Evolutionary conservation across 2,329 filamentous ascomycete species (phyloP).

Genomic region (Colletotrichum camelliae): DNA sequence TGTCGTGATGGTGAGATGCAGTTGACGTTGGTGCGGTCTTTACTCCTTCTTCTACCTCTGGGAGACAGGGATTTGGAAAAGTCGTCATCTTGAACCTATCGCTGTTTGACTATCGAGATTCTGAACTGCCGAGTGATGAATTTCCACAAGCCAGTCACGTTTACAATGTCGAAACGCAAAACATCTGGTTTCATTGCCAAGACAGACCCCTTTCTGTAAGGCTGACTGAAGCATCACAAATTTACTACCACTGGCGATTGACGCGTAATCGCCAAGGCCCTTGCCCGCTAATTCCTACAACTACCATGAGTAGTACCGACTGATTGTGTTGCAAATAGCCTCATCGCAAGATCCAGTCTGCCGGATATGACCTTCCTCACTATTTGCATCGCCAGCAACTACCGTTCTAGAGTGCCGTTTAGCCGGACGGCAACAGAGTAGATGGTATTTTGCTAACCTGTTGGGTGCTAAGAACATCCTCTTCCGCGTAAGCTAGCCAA

Average conservation of each 20-base stretch:
- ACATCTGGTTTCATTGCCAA: neutral
- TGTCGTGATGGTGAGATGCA: accelerated
- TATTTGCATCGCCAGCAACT: neutral
- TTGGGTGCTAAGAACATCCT: neutral
- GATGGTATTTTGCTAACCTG: neutral
- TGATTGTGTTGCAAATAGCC: neutral
- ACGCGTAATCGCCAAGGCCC: neutral
- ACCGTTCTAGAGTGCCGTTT: neutral
- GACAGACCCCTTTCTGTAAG: neutral
- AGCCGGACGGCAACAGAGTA: neutral
- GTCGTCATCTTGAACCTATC: neutral
- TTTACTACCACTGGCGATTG: neutral
- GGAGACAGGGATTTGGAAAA: accelerated
- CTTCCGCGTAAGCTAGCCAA: neutral
- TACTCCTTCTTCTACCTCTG: neutral
- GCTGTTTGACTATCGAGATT: neutral
- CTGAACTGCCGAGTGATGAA: neutral
- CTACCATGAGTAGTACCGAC: neutral
- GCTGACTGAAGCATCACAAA: neutral
- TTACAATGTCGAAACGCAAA: neutral
- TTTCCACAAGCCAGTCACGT: neutral
- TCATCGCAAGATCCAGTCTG: neutral
- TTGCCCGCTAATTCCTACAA: neutral
- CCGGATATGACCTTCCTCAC: neutral
- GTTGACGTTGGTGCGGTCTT: neutral